Conservation (phyloP, 306 rosid species). For the Fagus crenata region DNA sequence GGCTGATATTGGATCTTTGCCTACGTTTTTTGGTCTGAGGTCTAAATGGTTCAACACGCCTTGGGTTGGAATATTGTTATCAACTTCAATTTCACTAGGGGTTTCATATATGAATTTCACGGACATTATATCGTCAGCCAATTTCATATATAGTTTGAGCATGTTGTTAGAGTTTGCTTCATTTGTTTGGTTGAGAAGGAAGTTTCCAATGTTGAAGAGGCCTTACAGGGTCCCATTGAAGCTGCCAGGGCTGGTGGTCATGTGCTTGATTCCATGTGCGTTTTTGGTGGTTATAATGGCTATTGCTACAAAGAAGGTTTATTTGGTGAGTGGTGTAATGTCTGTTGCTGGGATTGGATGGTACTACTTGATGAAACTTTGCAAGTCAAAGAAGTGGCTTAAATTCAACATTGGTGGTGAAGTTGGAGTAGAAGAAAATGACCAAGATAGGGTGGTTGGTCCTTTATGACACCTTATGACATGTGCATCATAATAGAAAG, state of each 20-base stretch:
- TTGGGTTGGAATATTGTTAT: conserved; percentile 57
- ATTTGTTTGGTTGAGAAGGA: conserved; percentile 55
- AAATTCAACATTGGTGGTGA: conserved; percentile 3
- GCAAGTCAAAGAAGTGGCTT: conserved; percentile 29
- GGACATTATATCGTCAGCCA: conserved; percentile 43
- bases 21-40: conserved; percentile 34
- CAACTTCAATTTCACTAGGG: conserved; percentile 35
- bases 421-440: background rate
- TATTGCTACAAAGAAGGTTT: conserved; percentile 47
- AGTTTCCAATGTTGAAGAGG: conserved; percentile 36
- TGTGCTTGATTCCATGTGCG: conserved; percentile 53
- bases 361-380: conserved; percentile 40
- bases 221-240: conserved; percentile 54
- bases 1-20: conserved; percentile 62
- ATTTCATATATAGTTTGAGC: conserved; percentile 59
- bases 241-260: conserved; percentile 33
- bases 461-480: background rate
- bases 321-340: conserved; percentile 47
- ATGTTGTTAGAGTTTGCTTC: conserved; percentile 59
- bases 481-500: too few species aligned
- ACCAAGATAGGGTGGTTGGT: background rate
- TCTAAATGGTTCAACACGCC: conserved; percentile 57
- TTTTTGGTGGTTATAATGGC: conserved; percentile 45
- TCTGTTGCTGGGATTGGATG: conserved; percentile 42
- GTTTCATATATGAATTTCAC: conserved; percentile 45